Percentiles rank a stretch among this genome's conserved stretches.
phyloP scores from a whole-genome alignment of 495 filamentous ascomycete species.

The Apodospora peruviana region DNA sequence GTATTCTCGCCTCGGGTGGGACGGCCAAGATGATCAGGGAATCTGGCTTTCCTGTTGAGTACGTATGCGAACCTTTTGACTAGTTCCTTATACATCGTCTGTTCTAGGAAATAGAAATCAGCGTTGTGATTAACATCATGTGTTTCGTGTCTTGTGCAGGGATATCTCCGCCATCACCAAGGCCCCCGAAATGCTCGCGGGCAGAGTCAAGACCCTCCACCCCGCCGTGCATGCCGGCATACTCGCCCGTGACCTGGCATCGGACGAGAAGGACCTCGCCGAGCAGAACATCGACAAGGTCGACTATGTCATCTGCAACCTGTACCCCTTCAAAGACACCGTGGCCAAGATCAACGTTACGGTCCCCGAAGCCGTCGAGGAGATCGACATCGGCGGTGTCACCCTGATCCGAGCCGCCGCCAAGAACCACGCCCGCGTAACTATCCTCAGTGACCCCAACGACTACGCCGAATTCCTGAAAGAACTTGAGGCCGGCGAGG shows the following conservation, averaged over 20 bases:
- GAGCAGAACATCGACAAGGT: constrained; percentile 97
- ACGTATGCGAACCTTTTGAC: constrained; percentile 27
- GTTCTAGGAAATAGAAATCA: too few relatives aligned
- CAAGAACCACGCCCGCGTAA: constrained; percentile 94
- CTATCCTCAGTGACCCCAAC: constrained; percentile 85
- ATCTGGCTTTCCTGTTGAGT: constrained; percentile 86
- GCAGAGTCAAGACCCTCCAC: constrained; percentile 95
- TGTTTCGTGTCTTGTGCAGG: constrained; percentile 37
- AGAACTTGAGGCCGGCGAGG: constrained; percentile 81
- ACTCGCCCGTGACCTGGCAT: constrained; percentile 83
- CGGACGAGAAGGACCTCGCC: constrained; percentile 93
- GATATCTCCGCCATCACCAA: constrained; percentile 97
- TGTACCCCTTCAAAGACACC: constrained; percentile 98
- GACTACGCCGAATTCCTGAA: constrained; percentile 93
- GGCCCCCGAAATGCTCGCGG: constrained; percentile 95
- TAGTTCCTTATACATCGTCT: too few relatives aligned
- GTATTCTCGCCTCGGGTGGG: constrained; percentile 88
- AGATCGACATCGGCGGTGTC: constrained; percentile 97
- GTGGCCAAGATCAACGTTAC: constrained; percentile 95
- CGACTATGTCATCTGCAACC: constrained; percentile 96
- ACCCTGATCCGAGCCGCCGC: constrained; percentile 93
- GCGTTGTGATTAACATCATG: not conserved
- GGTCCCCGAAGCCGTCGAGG: constrained; percentile 91
- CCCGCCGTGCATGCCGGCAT: constrained; percentile 91
- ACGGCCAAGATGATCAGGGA: constrained; percentile 93